These are phyloP conservation scores for Amanita pseudoporphyria DNA, from an alignment of 768 basidiomycete genomes.

Conservation along the genomic window DNA sequence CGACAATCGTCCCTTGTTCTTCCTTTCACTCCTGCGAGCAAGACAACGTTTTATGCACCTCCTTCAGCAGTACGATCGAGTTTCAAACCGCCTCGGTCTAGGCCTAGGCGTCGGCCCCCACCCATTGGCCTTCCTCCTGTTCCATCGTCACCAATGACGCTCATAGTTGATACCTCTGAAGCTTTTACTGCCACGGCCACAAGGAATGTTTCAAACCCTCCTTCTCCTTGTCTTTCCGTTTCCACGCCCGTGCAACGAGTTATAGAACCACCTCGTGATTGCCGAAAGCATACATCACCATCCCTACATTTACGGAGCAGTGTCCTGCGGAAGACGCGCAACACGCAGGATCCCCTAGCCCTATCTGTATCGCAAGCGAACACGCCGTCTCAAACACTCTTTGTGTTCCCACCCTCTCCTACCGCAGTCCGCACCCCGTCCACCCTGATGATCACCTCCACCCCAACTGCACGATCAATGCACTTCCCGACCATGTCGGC, in stretches of 20 bases:
- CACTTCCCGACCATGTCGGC: constrained; percentile 51
- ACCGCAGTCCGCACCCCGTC: constrained; percentile 57
- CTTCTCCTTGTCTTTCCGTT: constrained; percentile 13
- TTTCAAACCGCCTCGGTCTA: constrained; percentile 24
- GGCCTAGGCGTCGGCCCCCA: constrained; percentile 50
- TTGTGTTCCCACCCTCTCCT: constrained; percentile 78
- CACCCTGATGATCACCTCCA: constrained; percentile 74
- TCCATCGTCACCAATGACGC: constrained; percentile 60
- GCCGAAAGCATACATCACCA: constrained; percentile 45
- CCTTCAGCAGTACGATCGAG: constrained; percentile 46
- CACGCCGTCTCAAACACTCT: constrained; percentile 75
- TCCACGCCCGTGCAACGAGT: constrained; percentile 14
- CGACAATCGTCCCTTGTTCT: constrained; percentile 18
- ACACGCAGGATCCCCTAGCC: constrained; percentile 15
- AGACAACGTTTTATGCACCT: constrained; percentile 46
- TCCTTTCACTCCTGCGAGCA: constrained; percentile 50
- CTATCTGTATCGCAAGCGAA: constrained; percentile 17
- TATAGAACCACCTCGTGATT: constrained; percentile 36
- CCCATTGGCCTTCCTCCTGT: constrained; percentile 57
- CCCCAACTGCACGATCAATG: constrained; percentile 32
- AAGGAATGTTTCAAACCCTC: constrained; percentile 9
- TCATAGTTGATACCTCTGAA: constrained; percentile 27
- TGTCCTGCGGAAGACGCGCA: constrained; percentile 24
- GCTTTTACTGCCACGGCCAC: constrained; percentile 8
- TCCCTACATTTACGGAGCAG: constrained; percentile 42